A percentile compares a stretch with the other conserved stretches of the same genome.
Evolutionary conservation across 768 basidiomycete species (phyloP).

Genomic region (Leucosporidium creatinivorum): DNA sequence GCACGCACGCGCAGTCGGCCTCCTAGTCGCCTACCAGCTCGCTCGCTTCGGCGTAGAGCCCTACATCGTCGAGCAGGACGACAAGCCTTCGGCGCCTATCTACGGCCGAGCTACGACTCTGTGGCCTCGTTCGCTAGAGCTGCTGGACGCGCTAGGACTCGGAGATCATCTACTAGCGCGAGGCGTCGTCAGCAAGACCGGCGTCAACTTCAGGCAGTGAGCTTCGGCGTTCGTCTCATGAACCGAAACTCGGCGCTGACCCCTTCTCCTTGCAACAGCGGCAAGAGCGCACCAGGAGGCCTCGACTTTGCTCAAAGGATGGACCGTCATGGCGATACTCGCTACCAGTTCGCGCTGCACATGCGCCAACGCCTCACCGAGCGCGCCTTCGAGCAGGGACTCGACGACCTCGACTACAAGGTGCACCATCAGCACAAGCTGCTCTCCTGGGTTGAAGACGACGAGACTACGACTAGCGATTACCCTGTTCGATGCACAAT

Average conservation of each 20-base stretch:
- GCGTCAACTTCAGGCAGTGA: slow-evolving; percentile 22
- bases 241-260: neutral
- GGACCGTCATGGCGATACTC: neutral
- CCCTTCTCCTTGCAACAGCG: neutral
- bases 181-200: slow-evolving; percentile 16
- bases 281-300: neutral
- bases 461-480: neutral
- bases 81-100: slow-evolving; percentile 19
- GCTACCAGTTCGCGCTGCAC: slow-evolving; percentile 18
- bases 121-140: slow-evolving; percentile 25
- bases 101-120: slow-evolving; percentile 27
- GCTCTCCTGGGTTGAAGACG: slow-evolving; percentile 1
- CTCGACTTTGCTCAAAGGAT: neutral
- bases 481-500: slow-evolving; percentile 19
- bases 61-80: slow-evolving; percentile 15
- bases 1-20: too few relatives aligned
- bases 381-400: slow-evolving; percentile 14
- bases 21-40: too few relatives aligned
- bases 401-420: slow-evolving; percentile 1
- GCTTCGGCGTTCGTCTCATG: neutral
- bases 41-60: too few relatives aligned
- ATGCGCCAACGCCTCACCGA: slow-evolving; percentile 31
- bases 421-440: slow-evolving; percentile 8
- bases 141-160: slow-evolving; percentile 24
- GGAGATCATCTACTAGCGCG: slow-evolving; percentile 16